These are phyloP conservation scores for Spergularia azorica DNA, from an alignment of 179 eudicot genomes.

Conservation along the genomic window DNA sequence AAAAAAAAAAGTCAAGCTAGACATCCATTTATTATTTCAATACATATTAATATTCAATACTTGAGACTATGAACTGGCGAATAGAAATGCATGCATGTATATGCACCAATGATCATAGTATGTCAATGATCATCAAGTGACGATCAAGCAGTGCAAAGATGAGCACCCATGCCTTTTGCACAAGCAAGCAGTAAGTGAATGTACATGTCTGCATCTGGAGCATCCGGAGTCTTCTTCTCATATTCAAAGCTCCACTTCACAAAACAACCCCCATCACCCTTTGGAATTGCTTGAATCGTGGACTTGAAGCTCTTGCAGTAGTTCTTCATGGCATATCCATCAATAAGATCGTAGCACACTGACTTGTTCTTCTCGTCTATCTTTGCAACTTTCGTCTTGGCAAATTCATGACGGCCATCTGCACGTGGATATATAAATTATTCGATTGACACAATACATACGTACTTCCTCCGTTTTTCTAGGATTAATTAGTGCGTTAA, in stretches of 20 bases:
- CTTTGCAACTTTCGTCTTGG: not conserved
- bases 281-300: slow-evolving; percentile 8
- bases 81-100: too few relatives aligned
- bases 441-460: too few relatives aligned
- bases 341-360: slow-evolving; percentile 10
- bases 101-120: too few relatives aligned
- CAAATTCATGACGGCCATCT: too few relatives aligned
- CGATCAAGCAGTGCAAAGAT: not conserved
- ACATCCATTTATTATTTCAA: too few relatives aligned
- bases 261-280: slow-evolving; percentile 5
- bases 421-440: too few relatives aligned
- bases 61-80: too few relatives aligned
- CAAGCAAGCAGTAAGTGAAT: not conserved
- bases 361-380: slow-evolving; percentile 22
- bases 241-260: slow-evolving; percentile 14
- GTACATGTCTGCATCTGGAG: slow-evolving; percentile 1
- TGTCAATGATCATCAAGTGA: too few relatives aligned
- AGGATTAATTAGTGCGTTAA: too few relatives aligned
- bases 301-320: slow-evolving; percentile 20
- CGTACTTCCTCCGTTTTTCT: too few relatives aligned
- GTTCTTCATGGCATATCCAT: slow-evolving; percentile 14
- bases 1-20: too few relatives aligned
- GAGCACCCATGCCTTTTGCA: slow-evolving; percentile 14
- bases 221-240: slow-evolving; percentile 25
- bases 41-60: too few relatives aligned